These are phyloP conservation scores for Coleophoma eucalyptorum DNA, from an alignment of 2,329 filamentous ascomycete genomes.

Conservation along the genomic window DNA sequence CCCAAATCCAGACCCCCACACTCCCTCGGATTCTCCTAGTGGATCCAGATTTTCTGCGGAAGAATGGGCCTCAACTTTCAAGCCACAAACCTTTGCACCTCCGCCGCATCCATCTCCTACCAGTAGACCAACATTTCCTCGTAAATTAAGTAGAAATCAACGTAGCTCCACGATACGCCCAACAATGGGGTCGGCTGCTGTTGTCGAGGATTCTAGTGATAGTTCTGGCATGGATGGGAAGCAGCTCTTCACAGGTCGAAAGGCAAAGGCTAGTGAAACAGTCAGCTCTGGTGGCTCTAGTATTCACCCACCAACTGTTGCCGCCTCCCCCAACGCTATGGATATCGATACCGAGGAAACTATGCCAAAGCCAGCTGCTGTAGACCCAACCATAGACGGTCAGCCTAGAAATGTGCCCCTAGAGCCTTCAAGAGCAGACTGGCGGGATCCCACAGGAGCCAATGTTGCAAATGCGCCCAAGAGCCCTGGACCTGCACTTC, in stretches of 20 bases:
- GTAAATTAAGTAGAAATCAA: conserved; percentile 13
- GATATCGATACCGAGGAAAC: conserved; percentile 51
- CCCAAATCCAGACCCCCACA: conserved; percentile 11
- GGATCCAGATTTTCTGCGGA: conserved; percentile 25
- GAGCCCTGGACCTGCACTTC: neutral
- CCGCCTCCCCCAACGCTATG: conserved; percentile 53
- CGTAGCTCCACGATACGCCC: conserved; percentile 14
- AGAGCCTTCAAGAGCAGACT: conserved; percentile 56
- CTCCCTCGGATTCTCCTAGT: conserved; percentile 20
- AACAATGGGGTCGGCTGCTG: conserved; percentile 23
- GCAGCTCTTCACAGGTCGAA: conserved; percentile 15
- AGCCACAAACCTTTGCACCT: conserved; percentile 26
- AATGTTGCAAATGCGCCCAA: neutral
- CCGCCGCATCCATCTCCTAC: conserved; percentile 8
- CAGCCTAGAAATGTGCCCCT: conserved; percentile 48
- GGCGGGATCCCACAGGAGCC: conserved; percentile 26
- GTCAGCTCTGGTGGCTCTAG: neutral
- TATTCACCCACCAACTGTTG: conserved; percentile 9
- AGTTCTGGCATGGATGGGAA: conserved; percentile 17
- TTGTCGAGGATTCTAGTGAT: conserved; percentile 21
- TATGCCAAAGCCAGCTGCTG: conserved; percentile 10
- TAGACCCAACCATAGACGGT: conserved; percentile 12
- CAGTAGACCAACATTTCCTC: conserved; percentile 4
- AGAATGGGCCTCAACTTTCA: conserved; percentile 26
- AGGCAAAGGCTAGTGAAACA: neutral